Evolutionary conservation across 2,329 filamentous ascomycete species (phyloP).

Genomic region (Ascochyta fabae): DNA sequence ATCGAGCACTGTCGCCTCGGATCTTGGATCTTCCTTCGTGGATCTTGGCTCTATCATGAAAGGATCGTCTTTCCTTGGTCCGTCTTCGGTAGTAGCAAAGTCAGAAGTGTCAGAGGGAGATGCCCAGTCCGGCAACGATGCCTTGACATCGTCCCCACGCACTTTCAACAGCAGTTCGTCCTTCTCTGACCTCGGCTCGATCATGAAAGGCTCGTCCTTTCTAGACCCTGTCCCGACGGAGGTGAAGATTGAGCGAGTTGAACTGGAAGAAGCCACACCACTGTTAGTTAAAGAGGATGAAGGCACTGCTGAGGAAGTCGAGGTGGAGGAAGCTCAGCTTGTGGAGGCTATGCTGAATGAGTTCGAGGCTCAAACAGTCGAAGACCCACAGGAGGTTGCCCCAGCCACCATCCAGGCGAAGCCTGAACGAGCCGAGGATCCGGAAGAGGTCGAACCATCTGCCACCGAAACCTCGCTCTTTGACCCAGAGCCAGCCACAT

Average conservation of each 20-base stretch:
- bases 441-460: not conserved
- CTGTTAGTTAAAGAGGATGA: constrained; percentile 6
- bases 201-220: constrained; percentile 37
- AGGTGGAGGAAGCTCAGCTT: not conserved
- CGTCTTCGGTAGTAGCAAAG: constrained; percentile 4
- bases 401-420: not conserved
- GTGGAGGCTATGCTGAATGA: constrained; percentile 12
- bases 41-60: constrained; percentile 36
- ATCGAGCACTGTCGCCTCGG: constrained; percentile 4
- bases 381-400: not conserved
- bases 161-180: constrained; percentile 4
- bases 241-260: constrained; percentile 1
- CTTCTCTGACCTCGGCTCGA: constrained; percentile 25
- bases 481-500: constrained; percentile 22
- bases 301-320: not conserved
- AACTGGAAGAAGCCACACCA: constrained; percentile 3
- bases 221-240: constrained; percentile 8
- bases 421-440: not conserved
- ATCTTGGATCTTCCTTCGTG: constrained; percentile 11
- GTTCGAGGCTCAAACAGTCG: not conserved
- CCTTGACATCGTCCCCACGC: not conserved
- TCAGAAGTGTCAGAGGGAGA: not conserved
- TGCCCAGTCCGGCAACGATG: not conserved
- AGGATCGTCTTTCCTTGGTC: constrained; percentile 28
- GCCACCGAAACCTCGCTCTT: constrained; percentile 34